Evolutionary conservation across 768 basidiomycete genomes (phyloP), one percentile per base, ranked within the genome.

Genomic region (Xerocomellus amylosporus): DNA sequence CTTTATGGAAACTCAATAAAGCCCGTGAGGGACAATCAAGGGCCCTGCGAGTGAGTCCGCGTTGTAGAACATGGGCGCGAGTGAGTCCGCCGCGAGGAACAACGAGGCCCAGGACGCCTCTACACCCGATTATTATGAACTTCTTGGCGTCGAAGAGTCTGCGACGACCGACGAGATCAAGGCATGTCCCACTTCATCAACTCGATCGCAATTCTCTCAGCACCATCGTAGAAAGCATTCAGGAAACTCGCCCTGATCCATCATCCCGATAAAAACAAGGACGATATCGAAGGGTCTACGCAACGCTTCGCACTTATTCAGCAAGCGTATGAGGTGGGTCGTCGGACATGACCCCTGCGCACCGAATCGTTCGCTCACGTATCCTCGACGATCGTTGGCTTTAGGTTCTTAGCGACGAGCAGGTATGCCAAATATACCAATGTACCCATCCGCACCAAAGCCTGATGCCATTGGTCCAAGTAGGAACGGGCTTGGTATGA

Each of bases 401-500:
- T 46, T 53, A 93, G 92, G 87, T 96, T 44, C 79, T 98, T 40
- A 93, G 91, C 62, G 96, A 98, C 70, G 92, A 95, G 56, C 93
- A 98, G 81, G 93, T 92, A 73, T 73, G 82, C 58, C 31, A 10
- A 46, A 41, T 54, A 58, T 55, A 38, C 48, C 53, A 2, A 36
- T 31, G 17, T 50, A 22, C n/a, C 10, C 15, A 6, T 53, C 20
- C 10, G n/a, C 52, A 26, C 34, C 50, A 43, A 50, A 51, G 39
- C 42, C 57, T 62, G 51, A 66, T 56, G 53, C 41, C 42, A 31
- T 58, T 38, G 43, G 44, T 49, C 62, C 69, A 78, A 81, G 76
- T 82, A 96, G 90, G 96, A 98, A 79, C 79, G 97, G 62, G 94
- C 97, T 41, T 99, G 94, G 91, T 99, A 99, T 71, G 97, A 99